Evolutionary conservation across 1,284 basidiomycete species (phyloP).

Genomic region (Papiliotrema terrestris): DNA sequence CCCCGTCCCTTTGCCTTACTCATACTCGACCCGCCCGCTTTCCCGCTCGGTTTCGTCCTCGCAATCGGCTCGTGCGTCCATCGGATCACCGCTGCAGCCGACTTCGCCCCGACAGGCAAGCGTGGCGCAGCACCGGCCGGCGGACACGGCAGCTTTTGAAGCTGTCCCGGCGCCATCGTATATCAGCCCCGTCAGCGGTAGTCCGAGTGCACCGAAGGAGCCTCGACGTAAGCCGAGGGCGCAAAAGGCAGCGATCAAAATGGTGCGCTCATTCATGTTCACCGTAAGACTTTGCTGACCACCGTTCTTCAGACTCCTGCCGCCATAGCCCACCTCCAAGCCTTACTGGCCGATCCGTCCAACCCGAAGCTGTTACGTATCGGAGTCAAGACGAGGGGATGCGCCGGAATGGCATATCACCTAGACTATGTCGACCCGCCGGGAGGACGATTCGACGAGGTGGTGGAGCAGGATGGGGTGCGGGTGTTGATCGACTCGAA

Average conservation of each 20-base stretch:
- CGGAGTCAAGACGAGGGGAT: constrained; percentile 97
- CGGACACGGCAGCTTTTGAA: constrained; percentile 20
- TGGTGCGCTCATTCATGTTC: constrained; percentile 56
- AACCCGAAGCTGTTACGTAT: constrained; percentile 88
- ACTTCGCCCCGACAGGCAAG: background rate
- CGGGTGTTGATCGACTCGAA: constrained; percentile 94
- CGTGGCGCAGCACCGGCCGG: constrained; percentile 4
- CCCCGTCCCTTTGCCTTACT: background rate
- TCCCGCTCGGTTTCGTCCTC: background rate
- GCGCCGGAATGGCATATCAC: constrained; percentile 95
- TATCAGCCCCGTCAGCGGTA: constrained; percentile 9
- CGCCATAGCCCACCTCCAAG: constrained; percentile 69
- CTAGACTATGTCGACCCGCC: constrained; percentile 92
- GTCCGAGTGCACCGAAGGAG: constrained; percentile 11
- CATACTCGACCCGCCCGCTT: background rate
- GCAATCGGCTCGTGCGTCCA: background rate
- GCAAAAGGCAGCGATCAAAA: constrained; percentile 74
- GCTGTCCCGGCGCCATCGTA: constrained; percentile 27
- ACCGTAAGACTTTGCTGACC: background rate
- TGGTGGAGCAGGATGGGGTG: constrained; percentile 94
- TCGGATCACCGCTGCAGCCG: background rate
- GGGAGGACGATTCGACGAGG: constrained; percentile 85
- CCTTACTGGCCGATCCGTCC: constrained; percentile 55
- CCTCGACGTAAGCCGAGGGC: constrained; percentile 54
- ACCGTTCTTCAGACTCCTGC: constrained; percentile 63